Base-by-base conservation (phyloP, 306 rosid genomes). In the Ammopiptanthus mongolicus region DNA sequence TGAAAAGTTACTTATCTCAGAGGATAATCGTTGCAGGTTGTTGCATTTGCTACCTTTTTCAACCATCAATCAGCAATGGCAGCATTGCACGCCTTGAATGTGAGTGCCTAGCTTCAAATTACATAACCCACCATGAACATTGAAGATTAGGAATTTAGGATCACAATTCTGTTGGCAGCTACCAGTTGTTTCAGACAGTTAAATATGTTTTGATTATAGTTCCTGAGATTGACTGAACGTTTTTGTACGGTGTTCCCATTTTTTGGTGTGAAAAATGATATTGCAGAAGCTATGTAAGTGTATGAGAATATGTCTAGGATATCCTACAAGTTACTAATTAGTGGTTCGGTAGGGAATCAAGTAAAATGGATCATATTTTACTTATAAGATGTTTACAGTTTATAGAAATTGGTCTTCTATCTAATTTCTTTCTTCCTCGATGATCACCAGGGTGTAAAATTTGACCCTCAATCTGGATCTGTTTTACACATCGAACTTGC, bases 381-480 rank as follows among this genome's bases (percentile, higher is more conserved):
- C 50, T 42, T 34, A 59, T 65, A 68, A 59, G 17, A 36, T 69
- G 50, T 60, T 58, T 41, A 23, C 69, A 71, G 12, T 15, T 47
- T 56, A 66, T 37, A 34, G 75, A 77, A 71, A 60, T 71, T 72
- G 69, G 36, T 50, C 47, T 76, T 58, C 46, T 8, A 39, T 85
- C 73, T 85, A 23, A 83, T 69, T 7, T 78, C 28, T 44, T 68
- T 64, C 44, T 74, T 81, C 33, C 41, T 57, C 68, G 81, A 57
- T 76, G 52, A 36, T 79, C 17, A 50, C 41, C 84, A 95, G 98
- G 97, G 97, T 67, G 95, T 90, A 64, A 91, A 95, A 80, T 95
- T 95, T 86, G 98, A 95, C 77, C 98, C 97, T 65, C 98, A 95
- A 87, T 34, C 86, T 66, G 98, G 97, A 73, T 86, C 94, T 13